Base-by-base conservation (phyloP, 371 early-diverging fungal species). In the Mortierella sp. region DNA sequence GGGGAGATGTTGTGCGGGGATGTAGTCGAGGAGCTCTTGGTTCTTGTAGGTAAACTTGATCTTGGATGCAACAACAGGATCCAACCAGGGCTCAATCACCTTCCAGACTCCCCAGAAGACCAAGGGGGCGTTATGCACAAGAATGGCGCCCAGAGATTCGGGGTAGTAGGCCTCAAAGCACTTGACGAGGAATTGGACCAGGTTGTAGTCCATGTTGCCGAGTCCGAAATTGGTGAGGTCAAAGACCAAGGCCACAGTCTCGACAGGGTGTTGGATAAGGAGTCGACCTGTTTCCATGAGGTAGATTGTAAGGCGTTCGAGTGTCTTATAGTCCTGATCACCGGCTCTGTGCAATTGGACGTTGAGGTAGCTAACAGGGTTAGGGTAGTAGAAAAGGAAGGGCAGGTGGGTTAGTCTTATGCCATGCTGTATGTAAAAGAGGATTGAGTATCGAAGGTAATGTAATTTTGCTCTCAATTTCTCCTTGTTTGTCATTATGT, bases 141-240 rank as follows among this genome's bases (percentile, higher is more conserved):
- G 90, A 71, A 92, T 91, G 14, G 87, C 80, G 21, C 95, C 96
- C n/a, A 97, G 91, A 2, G 92, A 92, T 77, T 97, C 98, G 31
- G 98, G 98, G 82, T 98, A 98, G 84, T 96, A 96, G 3, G 93
- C 91, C 89, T 98, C 95, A 71, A 97, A 93, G 81, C 94, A 94
- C 68, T 89, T 90, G 76, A 97, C 89, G 73, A 97, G 89, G 81
- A 96, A 96, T 84, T 96, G 95, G 75, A 96, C 94, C 72, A 94
- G 92, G 50, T 91, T 92, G 76, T 83, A 86, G 74, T 88, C 89
- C 96, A 97, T 95, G 90, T 97, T 97, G 80, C 89, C 90, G 73
- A 96, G 89, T 31, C 94, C 92, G 72, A 97, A 97, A 47, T 91
- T 92, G 50, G 93, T 94, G 89, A 97, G 87, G 84, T 97, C 96